Evolutionary conservation across 1,284 basidiomycete species (phyloP), one percentile per base, ranked within the genome.

Genomic region (Sparassis latifolia): DNA sequence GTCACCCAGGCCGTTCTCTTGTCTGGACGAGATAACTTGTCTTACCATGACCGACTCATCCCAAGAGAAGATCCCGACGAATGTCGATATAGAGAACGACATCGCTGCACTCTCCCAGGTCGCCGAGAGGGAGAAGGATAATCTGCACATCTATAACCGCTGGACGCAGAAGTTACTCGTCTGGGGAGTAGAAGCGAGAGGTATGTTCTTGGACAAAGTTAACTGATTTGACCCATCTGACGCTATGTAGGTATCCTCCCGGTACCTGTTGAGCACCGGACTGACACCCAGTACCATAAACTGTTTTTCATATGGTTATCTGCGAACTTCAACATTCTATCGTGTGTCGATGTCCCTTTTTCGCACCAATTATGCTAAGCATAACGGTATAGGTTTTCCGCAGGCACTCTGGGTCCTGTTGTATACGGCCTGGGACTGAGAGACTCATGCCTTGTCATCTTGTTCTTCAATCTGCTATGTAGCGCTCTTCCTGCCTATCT

Each of bases 301-400:
- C 75, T 88, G 6, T 89, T 89, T 69, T 88, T 86, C 64, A 71
- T 89, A 27, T 89, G 83, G 82, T 75, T 88, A 52, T 80, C 87
- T 0, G 72, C 76, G 52, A 89, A 88, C 66, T 74, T 79, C 62
- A 89, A 88, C 59, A 84, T 89, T 49, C 72, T 89, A 45, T 84
- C 86, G 80, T 87, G 52, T 45, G 81, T 66, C 20, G 1, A 9
- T 28, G n/a, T 6, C 33, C 6, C n/a, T 2, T 30, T 50, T 31
- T 28, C 39, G 37, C 27, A 9, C 7, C 37, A 20, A 30, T 43
- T n/a, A 38, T 42, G 29, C 10, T 1, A 28, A 5, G 33, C 12
- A 9, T 27, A 40, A 6, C 31, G 20, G 39, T 6, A 4, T 56
- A 87, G 86, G 0, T 87, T 92, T 61, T 89, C 88, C 42, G 71